Percentiles rank a stretch among this genome's conserved stretches.
phyloP scores from a whole-genome alignment of 441 rosid genomes.

The Rhodomyrtus psidioides region DNA sequence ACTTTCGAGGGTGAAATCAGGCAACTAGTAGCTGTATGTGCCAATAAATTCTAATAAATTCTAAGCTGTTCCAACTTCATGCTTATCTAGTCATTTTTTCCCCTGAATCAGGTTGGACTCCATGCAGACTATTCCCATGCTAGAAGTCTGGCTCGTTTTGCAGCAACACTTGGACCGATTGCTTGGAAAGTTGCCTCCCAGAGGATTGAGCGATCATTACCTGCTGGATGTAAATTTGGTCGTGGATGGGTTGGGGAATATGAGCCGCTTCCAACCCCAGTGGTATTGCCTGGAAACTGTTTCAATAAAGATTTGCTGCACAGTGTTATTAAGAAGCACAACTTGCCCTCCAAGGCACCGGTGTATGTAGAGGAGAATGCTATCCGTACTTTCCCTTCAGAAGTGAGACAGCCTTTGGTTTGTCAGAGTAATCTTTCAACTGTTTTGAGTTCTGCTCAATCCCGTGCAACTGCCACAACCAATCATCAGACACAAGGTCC shows the following conservation, averaged over 20 bases:
- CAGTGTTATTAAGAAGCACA: constrained; percentile 18
- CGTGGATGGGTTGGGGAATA: constrained; percentile 99
- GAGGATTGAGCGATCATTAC: constrained; percentile 73
- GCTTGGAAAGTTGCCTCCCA: constrained; percentile 84
- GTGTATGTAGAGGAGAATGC: constrained; percentile 22
- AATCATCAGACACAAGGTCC: constrained; percentile 30
- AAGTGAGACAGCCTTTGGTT: not conserved
- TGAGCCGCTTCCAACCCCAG: constrained; percentile 82
- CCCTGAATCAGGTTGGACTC: constrained; percentile 68
- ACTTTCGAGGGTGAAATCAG: constrained; percentile 82
- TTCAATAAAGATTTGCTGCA: constrained; percentile 31
- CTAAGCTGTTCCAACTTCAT: not conserved
- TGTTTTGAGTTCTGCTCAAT: constrained; percentile 4
- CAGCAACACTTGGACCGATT: constrained; percentile 81
- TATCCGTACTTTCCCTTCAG: constrained; percentile 14
- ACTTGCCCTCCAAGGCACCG: constrained; percentile 18
- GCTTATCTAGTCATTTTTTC: not conserved
- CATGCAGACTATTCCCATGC: constrained; percentile 84
- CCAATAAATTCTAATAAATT: not conserved
- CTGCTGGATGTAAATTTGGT: constrained; percentile 75
- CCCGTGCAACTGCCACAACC: constrained; percentile 11
- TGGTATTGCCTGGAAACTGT: constrained; percentile 44
- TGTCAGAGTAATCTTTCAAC: not conserved
- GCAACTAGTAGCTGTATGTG: constrained; percentile 86
- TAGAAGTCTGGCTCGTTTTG: constrained; percentile 93